Base-by-base conservation (phyloP, 768 basidiomycete species). In the Lactarius vividus region DNA sequence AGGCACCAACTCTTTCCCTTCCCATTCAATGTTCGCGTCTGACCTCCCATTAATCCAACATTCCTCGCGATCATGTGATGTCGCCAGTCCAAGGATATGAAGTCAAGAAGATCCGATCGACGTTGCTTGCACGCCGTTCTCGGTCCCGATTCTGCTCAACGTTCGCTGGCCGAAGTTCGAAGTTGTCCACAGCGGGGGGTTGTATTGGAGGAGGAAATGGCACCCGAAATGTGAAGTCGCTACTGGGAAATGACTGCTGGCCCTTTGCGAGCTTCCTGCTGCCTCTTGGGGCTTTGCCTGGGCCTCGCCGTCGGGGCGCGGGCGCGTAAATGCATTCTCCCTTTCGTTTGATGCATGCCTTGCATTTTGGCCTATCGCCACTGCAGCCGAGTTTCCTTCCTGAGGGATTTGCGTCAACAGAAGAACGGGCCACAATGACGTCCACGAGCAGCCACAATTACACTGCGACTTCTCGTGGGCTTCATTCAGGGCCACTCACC, bases 321-420 rank as follows among this genome's bases (percentile, higher is more conserved):
- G 78, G 76, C 57, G 81, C 82, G 74, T 89, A 90, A 63, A 73
- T 75, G 72, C 89, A 90, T 33, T 74, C 70, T 64, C 79, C 75
- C 57, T 77, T 77, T 44, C 88, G 85, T 37, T 80, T 80, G 23
- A 70, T 74, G 75, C 91, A 92, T 72, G 88, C 86, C 9, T 77
- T 79, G 69, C 90, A 92, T 6, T 77, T 74, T 35, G 90, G 91
- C 68, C 78, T 81, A 2, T 75, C 79, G 2, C 89, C 89, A 72
- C 89, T 86, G 76, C 91, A 92, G 29, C 84, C 81, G 63, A 92
- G 83, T 75, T 92, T 92, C 62, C 90, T 85, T 53, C 82, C 90
- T 92, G 70, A 20, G 57, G 33, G 33, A 57, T 57, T 49, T 39
- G 63, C 62, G 62, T 67, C 57, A 67, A 58, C 40, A 63, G 53